Evolutionary conservation across 768 basidiomycete species (phyloP).

Genomic region (Psilocybe tampanensis): DNA sequence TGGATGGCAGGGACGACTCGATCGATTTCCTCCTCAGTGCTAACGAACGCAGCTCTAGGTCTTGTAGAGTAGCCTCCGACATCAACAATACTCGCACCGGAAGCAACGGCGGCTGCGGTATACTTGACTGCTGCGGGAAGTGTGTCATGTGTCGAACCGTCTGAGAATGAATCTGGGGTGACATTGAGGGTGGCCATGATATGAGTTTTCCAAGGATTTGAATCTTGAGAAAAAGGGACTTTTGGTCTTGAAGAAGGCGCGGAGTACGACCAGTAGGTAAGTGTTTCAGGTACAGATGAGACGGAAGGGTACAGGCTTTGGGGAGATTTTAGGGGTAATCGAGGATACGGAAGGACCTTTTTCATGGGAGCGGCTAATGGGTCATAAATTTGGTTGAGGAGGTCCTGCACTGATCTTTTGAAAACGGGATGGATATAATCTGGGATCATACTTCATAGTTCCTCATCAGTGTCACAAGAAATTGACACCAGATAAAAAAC

Average conservation of each 20-base stretch:
- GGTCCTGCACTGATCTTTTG: slow-evolving; percentile 43
- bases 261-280: slow-evolving; percentile 54
- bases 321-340: slow-evolving; percentile 39
- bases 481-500: neutral
- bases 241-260: slow-evolving; percentile 19
- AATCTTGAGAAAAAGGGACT: neutral
- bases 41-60: slow-evolving; percentile 73
- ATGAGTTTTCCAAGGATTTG: slow-evolving; percentile 46
- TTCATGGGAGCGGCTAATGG: slow-evolving; percentile 50
- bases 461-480: neutral
- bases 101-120: slow-evolving; percentile 44
- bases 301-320: slow-evolving; percentile 26
- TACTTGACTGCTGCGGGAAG: slow-evolving; percentile 58
- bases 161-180: slow-evolving; percentile 97
- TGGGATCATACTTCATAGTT: slow-evolving; percentile 71
- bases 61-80: slow-evolving; percentile 94
- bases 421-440: slow-evolving; percentile 66
- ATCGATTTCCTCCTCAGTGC: slow-evolving; percentile 65
- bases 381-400: slow-evolving; percentile 46
- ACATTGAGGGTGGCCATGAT: slow-evolving; percentile 93
- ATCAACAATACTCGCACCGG: slow-evolving; percentile 81
- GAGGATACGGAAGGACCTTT: slow-evolving; percentile 78
- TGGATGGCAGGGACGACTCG: slow-evolving; percentile 70
- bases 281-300: slow-evolving; percentile 45
- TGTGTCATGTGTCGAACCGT: slow-evolving; percentile 65